phyloP scores from a whole-genome alignment of 495 filamentous ascomycete genomes.

The Clohesyomyces aquaticus region DNA sequence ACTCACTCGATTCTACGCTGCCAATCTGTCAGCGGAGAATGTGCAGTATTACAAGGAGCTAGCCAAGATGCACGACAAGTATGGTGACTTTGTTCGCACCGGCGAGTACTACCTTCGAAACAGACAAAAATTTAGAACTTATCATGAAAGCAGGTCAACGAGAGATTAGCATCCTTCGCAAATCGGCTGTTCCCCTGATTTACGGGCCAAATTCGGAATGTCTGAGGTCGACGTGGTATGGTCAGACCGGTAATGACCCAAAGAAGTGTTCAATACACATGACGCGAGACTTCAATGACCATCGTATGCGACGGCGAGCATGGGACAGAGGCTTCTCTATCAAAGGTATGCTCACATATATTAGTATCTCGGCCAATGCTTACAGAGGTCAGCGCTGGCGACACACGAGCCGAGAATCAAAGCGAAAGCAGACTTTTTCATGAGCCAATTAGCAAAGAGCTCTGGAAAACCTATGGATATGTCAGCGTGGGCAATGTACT shows the following conservation, averaged over 20 bases:
- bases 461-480: slow-evolving; percentile 43
- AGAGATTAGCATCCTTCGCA: slow-evolving; percentile 48
- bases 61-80: slow-evolving; percentile 19
- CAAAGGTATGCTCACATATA: slow-evolving; percentile 15
- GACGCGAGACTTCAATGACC: slow-evolving; percentile 42
- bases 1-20: slow-evolving; percentile 26
- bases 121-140: too few relatives aligned
- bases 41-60: slow-evolving; percentile 19
- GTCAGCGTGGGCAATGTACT: slow-evolving; percentile 47
- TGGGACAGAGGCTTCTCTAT: slow-evolving; percentile 22
- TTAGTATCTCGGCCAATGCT: not conserved
- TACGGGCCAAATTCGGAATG: slow-evolving; percentile 45
- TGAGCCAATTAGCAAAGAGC: slow-evolving; percentile 12
- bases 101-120: slow-evolving; percentile 26
- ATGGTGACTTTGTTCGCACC: slow-evolving; percentile 34
- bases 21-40: slow-evolving; percentile 12
- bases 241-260: slow-evolving; percentile 34
- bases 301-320: slow-evolving; percentile 13
- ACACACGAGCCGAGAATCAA: slow-evolving; percentile 25
- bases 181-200: slow-evolving; percentile 45
- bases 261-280: slow-evolving; percentile 48
- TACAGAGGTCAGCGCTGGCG: not conserved
- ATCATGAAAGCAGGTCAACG: slow-evolving; percentile 10
- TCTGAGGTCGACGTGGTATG: slow-evolving; percentile 52
- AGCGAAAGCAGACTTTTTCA: slow-evolving; percentile 11